phyloP scores from a whole-genome alignment of 208 protist genomes.

The Tritrichomonas foetus region DNA sequence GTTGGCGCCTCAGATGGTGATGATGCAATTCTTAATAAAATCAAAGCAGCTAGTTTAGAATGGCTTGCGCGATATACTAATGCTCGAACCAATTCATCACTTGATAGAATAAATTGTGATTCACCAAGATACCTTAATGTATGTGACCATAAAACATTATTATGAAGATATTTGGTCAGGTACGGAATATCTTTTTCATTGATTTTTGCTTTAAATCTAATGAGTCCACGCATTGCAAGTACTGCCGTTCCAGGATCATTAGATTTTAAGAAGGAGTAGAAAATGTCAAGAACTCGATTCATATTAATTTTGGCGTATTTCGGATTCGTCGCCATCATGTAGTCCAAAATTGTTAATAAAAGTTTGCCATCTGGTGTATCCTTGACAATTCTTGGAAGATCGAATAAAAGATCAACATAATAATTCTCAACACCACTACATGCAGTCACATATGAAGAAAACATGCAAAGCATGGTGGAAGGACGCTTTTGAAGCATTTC shows the following conservation, averaged over 20 bases:
- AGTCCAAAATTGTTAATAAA: background rate
- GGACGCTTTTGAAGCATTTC: background rate
- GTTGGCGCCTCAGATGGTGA: background rate
- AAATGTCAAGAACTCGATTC: background rate
- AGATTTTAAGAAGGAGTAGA: background rate
- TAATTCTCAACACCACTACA: background rate
- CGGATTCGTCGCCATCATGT: background rate
- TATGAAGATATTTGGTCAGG: background rate
- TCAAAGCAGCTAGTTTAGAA: background rate
- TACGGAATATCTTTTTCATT: background rate
- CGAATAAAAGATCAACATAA: background rate
- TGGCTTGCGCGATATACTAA: background rate
- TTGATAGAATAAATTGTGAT: background rate
- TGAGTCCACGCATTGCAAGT: background rate
- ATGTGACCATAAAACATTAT: background rate
- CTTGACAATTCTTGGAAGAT: background rate
- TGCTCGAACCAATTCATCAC: background rate
- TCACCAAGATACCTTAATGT: background rate
- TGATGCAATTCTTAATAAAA: background rate
- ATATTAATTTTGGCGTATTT: background rate
- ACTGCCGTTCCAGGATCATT: background rate
- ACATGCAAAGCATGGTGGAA: background rate
- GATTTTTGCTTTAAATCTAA: background rate
- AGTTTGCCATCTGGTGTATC: background rate
- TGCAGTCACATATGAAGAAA: background rate